Evolutionary conservation across 179 eudicot species (phyloP).

Genomic region (Carnegiea gigantea): DNA sequence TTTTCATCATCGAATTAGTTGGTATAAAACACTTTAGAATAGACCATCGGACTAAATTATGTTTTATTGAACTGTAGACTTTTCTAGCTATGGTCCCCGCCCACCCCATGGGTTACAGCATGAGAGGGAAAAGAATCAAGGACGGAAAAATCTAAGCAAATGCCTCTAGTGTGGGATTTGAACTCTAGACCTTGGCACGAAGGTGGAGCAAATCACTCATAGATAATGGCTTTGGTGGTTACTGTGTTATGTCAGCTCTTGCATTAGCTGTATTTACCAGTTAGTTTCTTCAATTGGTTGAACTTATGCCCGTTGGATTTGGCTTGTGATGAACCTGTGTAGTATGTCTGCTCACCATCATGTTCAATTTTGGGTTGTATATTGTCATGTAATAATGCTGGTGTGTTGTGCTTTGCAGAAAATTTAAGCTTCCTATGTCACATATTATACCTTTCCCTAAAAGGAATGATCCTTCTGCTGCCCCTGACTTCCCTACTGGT

Average conservation of each 20-base stretch:
- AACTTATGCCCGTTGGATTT: not conserved
- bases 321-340: not conserved
- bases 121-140: no score
- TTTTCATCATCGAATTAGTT: not conserved
- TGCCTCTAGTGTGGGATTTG: not conserved
- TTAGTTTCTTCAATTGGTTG: not conserved
- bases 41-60: not conserved
- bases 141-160: not conserved
- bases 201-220: not conserved
- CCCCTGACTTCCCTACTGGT: conserved; percentile 71
- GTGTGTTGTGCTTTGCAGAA: conserved; percentile 44
- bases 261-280: not conserved
- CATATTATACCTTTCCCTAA: conserved; percentile 93
- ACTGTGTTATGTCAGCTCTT: not conserved
- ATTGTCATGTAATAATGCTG: not conserved
- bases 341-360: not conserved
- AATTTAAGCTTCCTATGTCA: conserved; percentile 78
- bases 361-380: not conserved
- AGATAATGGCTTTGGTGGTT: not conserved
- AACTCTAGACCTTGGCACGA: not conserved
- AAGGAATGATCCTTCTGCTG: conserved; percentile 61
- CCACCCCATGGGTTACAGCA: no score
- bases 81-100: not conserved
- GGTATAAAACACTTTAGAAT: not conserved
- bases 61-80: not conserved